These are phyloP conservation scores for Lentinula edodes DNA, from an alignment of 768 basidiomycete genomes.

Conservation along the genomic window DNA sequence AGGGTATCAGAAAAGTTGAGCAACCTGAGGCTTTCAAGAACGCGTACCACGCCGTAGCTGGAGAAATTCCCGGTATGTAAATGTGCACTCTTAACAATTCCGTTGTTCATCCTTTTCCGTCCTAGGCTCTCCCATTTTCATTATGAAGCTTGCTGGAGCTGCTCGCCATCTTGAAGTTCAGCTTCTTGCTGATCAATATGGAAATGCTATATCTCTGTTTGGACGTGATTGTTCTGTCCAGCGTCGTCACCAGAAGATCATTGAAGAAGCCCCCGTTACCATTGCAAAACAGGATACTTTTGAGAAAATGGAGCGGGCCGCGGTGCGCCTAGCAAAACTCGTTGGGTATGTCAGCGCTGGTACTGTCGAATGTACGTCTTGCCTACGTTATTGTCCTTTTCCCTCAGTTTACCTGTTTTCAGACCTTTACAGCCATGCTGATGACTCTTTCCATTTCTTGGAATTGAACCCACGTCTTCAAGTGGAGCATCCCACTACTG, in stretches of 20 bases:
- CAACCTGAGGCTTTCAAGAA: slow-evolving; percentile 85
- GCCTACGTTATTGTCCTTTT: slow-evolving; percentile 2
- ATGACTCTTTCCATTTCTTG: slow-evolving; percentile 95
- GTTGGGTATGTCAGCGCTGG: slow-evolving; percentile 99
- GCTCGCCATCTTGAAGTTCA: slow-evolving; percentile 98
- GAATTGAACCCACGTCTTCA: slow-evolving; percentile 99
- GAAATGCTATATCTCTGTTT: slow-evolving; percentile 97
- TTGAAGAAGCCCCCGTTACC: slow-evolving; percentile 98
- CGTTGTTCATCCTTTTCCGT: slow-evolving; percentile 6
- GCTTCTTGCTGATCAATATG: slow-evolving; percentile 97
- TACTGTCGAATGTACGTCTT: slow-evolving; percentile 85
- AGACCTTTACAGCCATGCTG: slow-evolving; percentile 94
- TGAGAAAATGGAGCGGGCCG: slow-evolving; percentile 97
- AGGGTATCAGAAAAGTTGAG: slow-evolving; percentile 97
- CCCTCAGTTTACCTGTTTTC: slow-evolving; percentile 1
- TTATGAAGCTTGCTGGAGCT: slow-evolving; percentile 99
- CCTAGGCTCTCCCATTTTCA: slow-evolving; percentile 93
- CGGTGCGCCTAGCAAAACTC: slow-evolving; percentile 97
- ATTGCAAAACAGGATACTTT: slow-evolving; percentile 91
- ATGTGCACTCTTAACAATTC: slow-evolving; percentile 3
- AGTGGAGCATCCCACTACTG: slow-evolving; percentile 99
- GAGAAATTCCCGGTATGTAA: slow-evolving; percentile 88
- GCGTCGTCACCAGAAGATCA: slow-evolving; percentile 99
- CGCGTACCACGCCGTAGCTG: slow-evolving; percentile 86
- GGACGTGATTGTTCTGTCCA: slow-evolving; percentile 99